Evolutionary conservation across 371 early-diverging fungal species (phyloP), one percentile per base, ranked within the genome.

Genomic region (Mortierella sp.): DNA sequence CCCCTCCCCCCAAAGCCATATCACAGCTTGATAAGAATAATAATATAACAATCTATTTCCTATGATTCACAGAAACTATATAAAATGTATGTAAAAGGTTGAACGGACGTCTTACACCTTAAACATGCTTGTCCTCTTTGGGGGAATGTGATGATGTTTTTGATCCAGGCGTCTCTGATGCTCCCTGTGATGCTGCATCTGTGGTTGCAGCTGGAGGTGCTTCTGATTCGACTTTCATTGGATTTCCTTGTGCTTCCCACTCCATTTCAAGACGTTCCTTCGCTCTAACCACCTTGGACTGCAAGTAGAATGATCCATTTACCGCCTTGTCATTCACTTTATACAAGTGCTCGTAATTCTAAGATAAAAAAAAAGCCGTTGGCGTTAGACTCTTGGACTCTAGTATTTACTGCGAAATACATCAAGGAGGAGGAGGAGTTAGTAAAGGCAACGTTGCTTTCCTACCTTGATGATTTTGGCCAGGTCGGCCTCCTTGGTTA

Each of bases 221-320:
- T 24, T 66, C 71, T 54, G 68, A 43, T 37, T 71, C 68, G 43
- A 77, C 72, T 47, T 72, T 77, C 28, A 68, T 67, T 3, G 79
- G 68, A 32, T 89, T 89, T 45, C 86, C 78, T 67, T 87, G 88
- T 69, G 92, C 88, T 32, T 90, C 92, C 85, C 90, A 88, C 74
- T 97, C 96, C 89, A 96, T 86, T 66, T 97, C 97, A 72, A 97
- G 84, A 81, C 98, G 92, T 83, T 98, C 97, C 73, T 94, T 94
- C 30, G 99, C 99, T 59, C 97, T 86, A 24, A 94, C 92, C 0
- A 99, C 93, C 84, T 99, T 99, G 39, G 96, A 94, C 75, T 98
- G 98, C 64, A 99, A 69, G 83, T 98, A 99, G 65, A 97, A 94
- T 2, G 97, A 95, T 11, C 98, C 98, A 37, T 97, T 97, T 57